A percentile compares a stretch with the other conserved stretches of the same genome.
Evolutionary conservation across 768 basidiomycete genomes (phyloP).

Genomic region (Suillus subluteus): DNA sequence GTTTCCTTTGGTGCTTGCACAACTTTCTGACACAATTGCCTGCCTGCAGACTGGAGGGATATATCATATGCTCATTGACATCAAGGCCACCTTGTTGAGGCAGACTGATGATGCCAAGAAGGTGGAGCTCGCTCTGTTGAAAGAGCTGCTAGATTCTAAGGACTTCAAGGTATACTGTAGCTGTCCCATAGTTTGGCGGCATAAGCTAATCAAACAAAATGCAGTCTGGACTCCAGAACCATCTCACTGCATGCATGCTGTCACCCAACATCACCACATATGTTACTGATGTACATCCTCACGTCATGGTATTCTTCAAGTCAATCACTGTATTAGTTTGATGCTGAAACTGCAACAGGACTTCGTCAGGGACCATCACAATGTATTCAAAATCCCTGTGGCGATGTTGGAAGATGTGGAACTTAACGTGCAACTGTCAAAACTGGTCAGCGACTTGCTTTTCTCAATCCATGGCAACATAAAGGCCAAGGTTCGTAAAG

Average conservation of each 20-base stretch:
- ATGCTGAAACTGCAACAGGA: slow-evolving; percentile 6
- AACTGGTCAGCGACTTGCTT: slow-evolving; percentile 7
- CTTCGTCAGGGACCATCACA: slow-evolving; percentile 4
- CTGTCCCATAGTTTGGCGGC: too few relatives aligned
- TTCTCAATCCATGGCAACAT: neutral
- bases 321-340: neutral
- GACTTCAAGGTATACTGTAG: neutral
- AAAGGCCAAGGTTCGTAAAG: neutral
- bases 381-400: slow-evolving; percentile 12
- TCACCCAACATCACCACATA: neutral
- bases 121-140: neutral
- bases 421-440: neutral
- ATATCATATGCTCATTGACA: neutral
- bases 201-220: neutral
- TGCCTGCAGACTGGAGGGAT: neutral
- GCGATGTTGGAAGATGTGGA: neutral
- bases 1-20: neutral
- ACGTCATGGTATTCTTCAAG: slow-evolving; percentile 6
- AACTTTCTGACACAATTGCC: too few relatives aligned
- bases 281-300: slow-evolving; percentile 1
- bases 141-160: neutral
- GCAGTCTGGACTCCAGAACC: slow-evolving; percentile 7
- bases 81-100: slow-evolving; percentile 1
- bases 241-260: slow-evolving; percentile 9
- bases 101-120: too few relatives aligned